phyloP scores from a whole-genome alignment of 306 rosid species.

The Cyamopsis tetragonoloba region DNA sequence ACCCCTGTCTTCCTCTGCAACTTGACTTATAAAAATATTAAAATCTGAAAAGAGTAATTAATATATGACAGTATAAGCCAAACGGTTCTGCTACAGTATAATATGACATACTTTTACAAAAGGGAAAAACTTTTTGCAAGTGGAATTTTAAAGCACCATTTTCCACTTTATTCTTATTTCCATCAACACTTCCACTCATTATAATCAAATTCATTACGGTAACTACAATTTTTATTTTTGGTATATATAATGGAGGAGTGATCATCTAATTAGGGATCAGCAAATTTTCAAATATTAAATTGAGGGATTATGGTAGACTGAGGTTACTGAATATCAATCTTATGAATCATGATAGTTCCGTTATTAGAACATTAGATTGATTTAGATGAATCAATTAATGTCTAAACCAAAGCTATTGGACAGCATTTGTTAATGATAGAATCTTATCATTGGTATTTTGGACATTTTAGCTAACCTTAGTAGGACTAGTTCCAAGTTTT shows the following conservation, averaged over 20 bases:
- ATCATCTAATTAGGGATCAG: background rate
- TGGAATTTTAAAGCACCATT: conserved; percentile 41
- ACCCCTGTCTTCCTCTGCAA: conserved; percentile 8
- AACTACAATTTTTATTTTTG: conserved; percentile 3
- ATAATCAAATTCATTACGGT: background rate
- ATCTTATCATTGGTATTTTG: too few relatives aligned
- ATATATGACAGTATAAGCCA: conserved; percentile 14
- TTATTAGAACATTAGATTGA: too few relatives aligned
- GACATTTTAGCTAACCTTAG: too few relatives aligned
- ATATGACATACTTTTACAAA: conserved; percentile 41
- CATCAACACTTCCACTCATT: conserved; percentile 30
- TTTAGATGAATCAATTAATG: too few relatives aligned
- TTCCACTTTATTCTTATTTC: conserved; percentile 56
- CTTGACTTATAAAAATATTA: conserved; percentile 1
- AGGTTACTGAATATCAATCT: too few relatives aligned
- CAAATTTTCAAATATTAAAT: background rate
- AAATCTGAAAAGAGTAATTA: background rate
- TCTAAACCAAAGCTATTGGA: too few relatives aligned
- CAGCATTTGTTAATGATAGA: too few relatives aligned
- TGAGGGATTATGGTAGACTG: background rate
- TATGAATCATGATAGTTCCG: too few relatives aligned
- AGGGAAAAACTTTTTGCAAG: conserved; percentile 37
- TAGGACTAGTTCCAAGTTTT: too few relatives aligned
- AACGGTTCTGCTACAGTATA: conserved; percentile 14
- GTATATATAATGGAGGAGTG: background rate